Percentiles rank a stretch among this genome's conserved stretches.
These are phyloP conservation scores for Talaromyces albobiverticillius DNA, from an alignment of 2,329 filamentous ascomycete genomes.

Conservation along the genomic window DNA sequence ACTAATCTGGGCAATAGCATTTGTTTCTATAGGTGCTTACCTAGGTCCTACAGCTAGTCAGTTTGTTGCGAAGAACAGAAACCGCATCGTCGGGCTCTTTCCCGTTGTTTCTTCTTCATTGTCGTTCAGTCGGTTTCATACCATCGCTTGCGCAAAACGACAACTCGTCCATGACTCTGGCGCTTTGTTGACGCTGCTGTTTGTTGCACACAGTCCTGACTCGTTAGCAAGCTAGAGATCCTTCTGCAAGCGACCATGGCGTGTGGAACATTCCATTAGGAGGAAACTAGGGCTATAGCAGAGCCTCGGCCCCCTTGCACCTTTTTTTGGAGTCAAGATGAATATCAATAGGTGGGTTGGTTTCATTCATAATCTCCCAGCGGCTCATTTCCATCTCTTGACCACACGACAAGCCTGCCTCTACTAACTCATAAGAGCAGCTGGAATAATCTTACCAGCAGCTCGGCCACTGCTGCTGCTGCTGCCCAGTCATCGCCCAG, in stretches of 20 bases:
- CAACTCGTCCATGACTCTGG: too few species aligned
- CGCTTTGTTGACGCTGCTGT: not conserved
- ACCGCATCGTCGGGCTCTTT: conserved; percentile 17
- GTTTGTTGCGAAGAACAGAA: conserved; percentile 29
- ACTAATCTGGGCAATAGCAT: not conserved
- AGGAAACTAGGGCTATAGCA: conserved; percentile 27
- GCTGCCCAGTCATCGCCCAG: conserved; percentile 18
- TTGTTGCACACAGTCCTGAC: not conserved
- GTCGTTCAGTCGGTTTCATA: too few species aligned
- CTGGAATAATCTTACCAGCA: conserved; percentile 12
- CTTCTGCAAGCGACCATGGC: conserved; percentile 18
- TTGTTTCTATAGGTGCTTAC: too few species aligned
- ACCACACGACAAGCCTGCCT: not conserved
- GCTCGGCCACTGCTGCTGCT: conserved; percentile 5
- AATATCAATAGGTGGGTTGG: conserved; percentile 38
- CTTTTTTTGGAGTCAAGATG: conserved; percentile 19
- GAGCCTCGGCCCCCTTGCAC: conserved; percentile 23
- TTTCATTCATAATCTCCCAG: conserved; percentile 13
- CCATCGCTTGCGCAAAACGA: not conserved
- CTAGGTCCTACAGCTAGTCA: not conserved
- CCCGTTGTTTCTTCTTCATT: conserved; percentile 18
- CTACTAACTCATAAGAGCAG: conserved; percentile 10
- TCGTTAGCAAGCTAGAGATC: not conserved
- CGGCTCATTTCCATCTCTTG: not conserved
- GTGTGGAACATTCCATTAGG: conserved; percentile 16